A percentile compares a stretch with the other conserved stretches of the same genome.
phyloP scores from a whole-genome alignment of 2,329 filamentous ascomycete genomes.

The Aspergillus texensis region DNA sequence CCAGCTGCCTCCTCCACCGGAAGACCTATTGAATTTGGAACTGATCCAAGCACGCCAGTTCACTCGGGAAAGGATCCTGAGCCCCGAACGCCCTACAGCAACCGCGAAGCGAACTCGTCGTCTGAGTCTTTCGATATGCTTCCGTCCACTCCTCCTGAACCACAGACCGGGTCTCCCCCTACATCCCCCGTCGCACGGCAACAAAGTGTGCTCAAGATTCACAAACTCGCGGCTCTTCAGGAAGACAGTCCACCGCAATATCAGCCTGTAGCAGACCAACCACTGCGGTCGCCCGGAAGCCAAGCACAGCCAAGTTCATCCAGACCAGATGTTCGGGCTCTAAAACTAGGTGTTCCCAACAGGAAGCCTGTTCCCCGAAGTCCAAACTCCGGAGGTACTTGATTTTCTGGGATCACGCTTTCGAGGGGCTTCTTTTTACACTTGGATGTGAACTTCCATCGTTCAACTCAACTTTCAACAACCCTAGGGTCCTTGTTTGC shows the following conservation, averaged over 20 bases:
- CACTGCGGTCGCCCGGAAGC: conserved; percentile 14
- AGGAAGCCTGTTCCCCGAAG: conserved; percentile 42
- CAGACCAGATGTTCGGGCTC: conserved; percentile 28
- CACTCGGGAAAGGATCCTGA: conserved; percentile 31
- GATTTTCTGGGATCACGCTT: neutral
- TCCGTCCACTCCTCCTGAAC: conserved; percentile 39
- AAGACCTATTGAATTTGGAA: conserved; percentile 35
- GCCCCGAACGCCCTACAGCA: conserved; percentile 25
- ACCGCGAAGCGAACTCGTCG: conserved; percentile 31
- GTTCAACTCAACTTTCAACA: neutral
- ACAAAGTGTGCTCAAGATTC: conserved; percentile 36
- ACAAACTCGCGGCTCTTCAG: conserved; percentile 24
- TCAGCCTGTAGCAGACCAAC: conserved; percentile 28
- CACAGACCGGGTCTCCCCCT: conserved; percentile 36
- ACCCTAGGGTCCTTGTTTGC: neutral
- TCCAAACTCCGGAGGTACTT: conserved; percentile 15
- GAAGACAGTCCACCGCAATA: conserved; percentile 38
- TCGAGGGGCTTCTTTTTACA: neutral
- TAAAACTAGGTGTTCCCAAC: conserved; percentile 42
- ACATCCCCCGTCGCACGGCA: conserved; percentile 33
- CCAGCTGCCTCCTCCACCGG: conserved; percentile 37
- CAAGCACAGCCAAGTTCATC: conserved; percentile 25
- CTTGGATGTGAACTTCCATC: neutral
- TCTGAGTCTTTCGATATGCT: conserved; percentile 45
- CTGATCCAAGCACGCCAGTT: conserved; percentile 43